These are phyloP conservation scores for Postia placenta DNA, from an alignment of 768 basidiomycete species.

Conservation along the genomic window DNA sequence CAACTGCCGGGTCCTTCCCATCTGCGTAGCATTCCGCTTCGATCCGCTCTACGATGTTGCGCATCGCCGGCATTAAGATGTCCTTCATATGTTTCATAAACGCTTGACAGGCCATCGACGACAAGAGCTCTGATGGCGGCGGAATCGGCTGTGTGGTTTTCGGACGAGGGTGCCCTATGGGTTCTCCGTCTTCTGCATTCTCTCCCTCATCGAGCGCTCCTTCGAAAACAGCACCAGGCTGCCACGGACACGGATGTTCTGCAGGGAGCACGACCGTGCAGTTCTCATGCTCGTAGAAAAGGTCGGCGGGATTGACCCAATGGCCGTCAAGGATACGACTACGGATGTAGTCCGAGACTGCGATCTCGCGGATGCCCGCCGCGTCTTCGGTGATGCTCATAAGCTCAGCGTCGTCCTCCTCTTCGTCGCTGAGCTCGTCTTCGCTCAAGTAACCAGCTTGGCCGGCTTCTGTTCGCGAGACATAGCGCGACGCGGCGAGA, in stretches of 20 bases:
- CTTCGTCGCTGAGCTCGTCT: conserved; percentile 32
- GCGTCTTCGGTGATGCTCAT: conserved; percentile 42
- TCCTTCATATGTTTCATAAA: conserved; percentile 53
- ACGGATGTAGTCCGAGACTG: conserved; percentile 68
- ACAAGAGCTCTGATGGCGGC: conserved; percentile 59
- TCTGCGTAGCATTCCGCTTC: conserved; percentile 56
- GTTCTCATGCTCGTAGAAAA: conserved; percentile 47
- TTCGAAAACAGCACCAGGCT: conserved; percentile 18
- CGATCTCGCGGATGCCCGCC: conserved; percentile 43
- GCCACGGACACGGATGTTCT: conserved; percentile 60
- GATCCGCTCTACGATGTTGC: conserved; percentile 59
- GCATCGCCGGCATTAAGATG: conserved; percentile 60
- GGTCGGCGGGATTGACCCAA: conserved; percentile 72
- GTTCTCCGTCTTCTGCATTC: conserved; percentile 21
- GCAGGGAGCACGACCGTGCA: conserved; percentile 26
- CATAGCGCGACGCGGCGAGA: conserved; percentile 49
- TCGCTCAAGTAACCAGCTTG: conserved; percentile 28
- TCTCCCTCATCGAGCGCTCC: conserved; percentile 21
- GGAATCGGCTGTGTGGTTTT: conserved; percentile 43
- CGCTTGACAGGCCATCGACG: conserved; percentile 54
- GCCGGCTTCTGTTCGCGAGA: conserved; percentile 28
- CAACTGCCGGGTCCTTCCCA: conserved; percentile 45
- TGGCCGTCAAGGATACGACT: conserved; percentile 66
- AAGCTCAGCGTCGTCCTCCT: conserved; percentile 39
- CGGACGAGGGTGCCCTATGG: conserved; percentile 41